These are phyloP conservation scores for Pleurozium schreberi DNA, from an alignment of 225 moss, liverwort and hornwort species.

Conservation along the genomic window DNA sequence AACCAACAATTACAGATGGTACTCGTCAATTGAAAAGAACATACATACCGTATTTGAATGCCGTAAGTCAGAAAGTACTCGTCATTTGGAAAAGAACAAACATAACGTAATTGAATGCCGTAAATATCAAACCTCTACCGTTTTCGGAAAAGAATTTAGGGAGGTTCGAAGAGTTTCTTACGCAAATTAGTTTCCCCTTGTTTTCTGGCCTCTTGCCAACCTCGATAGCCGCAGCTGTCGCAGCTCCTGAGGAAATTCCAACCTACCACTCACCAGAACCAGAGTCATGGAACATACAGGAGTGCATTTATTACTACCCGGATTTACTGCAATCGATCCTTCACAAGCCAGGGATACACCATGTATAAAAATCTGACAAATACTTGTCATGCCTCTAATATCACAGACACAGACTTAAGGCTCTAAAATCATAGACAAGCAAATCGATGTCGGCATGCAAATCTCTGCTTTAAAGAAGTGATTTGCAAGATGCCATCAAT, in stretches of 20 bases:
- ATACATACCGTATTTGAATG: neutral
- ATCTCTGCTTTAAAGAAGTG: neutral
- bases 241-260: conserved; percentile 97
- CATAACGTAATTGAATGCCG: neutral
- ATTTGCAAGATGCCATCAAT: neutral
- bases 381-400: neutral
- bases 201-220: conserved; percentile 95
- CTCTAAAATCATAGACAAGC: neutral
- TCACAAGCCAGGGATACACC: neutral
- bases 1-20: neutral
- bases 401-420: neutral
- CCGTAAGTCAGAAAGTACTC: neutral
- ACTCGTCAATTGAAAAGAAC: neutral
- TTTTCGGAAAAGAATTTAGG: neutral
- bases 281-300: neutral
- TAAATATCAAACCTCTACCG: neutral
- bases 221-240: conserved; percentile 81
- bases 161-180: conserved; percentile 9
- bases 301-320: neutral
- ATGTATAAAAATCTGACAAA: neutral
- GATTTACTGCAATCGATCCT: neutral
- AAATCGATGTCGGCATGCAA: neutral
- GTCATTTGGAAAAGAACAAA: neutral
- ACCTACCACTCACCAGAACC: conserved; percentile 39
- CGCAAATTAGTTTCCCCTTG: conserved; percentile 78